Conservation (phyloP, 352 stramenopile species). For the Pythium periplocum region DNA sequence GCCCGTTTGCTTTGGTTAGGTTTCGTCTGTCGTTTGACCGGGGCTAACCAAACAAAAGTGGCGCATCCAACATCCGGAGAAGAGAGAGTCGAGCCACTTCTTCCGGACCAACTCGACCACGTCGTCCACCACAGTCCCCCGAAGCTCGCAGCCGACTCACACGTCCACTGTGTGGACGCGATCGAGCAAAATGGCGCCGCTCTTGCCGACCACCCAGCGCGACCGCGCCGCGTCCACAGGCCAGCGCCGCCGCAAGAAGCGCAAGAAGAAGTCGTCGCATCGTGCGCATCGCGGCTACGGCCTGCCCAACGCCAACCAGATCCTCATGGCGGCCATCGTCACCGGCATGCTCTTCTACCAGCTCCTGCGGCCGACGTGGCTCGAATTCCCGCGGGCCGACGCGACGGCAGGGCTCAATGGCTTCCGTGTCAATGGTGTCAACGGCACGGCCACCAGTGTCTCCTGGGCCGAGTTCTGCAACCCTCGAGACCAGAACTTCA, state of each 20-base stretch:
- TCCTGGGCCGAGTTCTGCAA: constrained; percentile 57
- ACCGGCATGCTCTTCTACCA: constrained; percentile 54
- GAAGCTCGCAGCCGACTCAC: too few species aligned
- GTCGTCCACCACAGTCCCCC: too few species aligned
- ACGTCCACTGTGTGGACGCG: too few species aligned
- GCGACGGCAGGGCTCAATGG: constrained; percentile 53
- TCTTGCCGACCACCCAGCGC: too few species aligned
- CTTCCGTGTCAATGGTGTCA: constrained; percentile 31
- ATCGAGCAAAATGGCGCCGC: too few species aligned
- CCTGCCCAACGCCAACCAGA: constrained; percentile 82
- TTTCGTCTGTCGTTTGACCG: too few species aligned
- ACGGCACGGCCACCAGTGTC: constrained; percentile 29
- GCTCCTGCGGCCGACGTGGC: constrained; percentile 57
- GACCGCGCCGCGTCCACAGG: too few species aligned
- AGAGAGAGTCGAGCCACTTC: too few species aligned
- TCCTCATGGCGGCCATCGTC: constrained; percentile 56
- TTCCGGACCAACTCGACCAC: too few species aligned
- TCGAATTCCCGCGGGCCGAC: constrained; percentile 33
- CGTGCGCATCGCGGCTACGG: constrained; percentile 61
- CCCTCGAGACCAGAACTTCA: constrained; percentile 17
- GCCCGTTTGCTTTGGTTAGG: too few species aligned
- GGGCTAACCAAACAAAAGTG: too few species aligned
- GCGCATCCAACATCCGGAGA: too few species aligned
- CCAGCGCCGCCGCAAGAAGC: background rate
- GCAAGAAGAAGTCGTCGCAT: constrained; percentile 3